Conservation (phyloP, 1,139 yeast genomes). For the Scheffersomyces insectosa region DNA sequence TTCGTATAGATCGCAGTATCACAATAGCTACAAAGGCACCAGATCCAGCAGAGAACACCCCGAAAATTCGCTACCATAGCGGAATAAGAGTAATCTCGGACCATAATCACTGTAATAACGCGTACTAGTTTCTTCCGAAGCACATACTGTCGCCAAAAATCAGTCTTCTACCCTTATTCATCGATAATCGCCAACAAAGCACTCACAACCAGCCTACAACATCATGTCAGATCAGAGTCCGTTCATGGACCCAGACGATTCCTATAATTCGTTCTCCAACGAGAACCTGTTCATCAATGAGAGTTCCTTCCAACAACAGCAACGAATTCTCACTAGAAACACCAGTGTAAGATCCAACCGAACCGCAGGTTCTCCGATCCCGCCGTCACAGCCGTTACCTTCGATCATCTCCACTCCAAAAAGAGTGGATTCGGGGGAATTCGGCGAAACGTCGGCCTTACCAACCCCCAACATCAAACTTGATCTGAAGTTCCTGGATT, state of each 20-base stretch:
- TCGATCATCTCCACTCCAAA: neutral
- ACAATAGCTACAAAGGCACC: too few relatives aligned
- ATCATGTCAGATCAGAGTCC: constrained; percentile 11
- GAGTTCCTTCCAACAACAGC: constrained; percentile 4
- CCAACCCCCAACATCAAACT: constrained; percentile 32
- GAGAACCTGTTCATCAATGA: constrained; percentile 5
- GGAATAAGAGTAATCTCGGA: too few relatives aligned
- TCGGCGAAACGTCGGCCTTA: constrained; percentile 13
- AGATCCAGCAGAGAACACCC: too few relatives aligned
- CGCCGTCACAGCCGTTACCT: neutral
- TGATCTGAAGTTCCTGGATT: constrained; percentile 7
- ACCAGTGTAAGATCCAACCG: constrained; percentile 5
- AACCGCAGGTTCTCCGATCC: constrained; percentile 2
- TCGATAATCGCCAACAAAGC: too few relatives aligned
- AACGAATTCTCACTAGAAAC: constrained; percentile 2
- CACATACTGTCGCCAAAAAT: too few relatives aligned
- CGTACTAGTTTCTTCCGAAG: too few relatives aligned
- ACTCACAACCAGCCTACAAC: constrained; percentile 3
- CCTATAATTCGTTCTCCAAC: constrained; percentile 7
- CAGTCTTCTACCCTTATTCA: too few relatives aligned
- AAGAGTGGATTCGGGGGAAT: constrained; percentile 2
- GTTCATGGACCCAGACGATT: constrained; percentile 13
- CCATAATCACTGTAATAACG: too few relatives aligned
- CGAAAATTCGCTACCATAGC: too few relatives aligned
- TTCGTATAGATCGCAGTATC: too few relatives aligned